Base-by-base conservation (phyloP, 768 basidiomycete species). In the Fistulinella prunicolor region DNA sequence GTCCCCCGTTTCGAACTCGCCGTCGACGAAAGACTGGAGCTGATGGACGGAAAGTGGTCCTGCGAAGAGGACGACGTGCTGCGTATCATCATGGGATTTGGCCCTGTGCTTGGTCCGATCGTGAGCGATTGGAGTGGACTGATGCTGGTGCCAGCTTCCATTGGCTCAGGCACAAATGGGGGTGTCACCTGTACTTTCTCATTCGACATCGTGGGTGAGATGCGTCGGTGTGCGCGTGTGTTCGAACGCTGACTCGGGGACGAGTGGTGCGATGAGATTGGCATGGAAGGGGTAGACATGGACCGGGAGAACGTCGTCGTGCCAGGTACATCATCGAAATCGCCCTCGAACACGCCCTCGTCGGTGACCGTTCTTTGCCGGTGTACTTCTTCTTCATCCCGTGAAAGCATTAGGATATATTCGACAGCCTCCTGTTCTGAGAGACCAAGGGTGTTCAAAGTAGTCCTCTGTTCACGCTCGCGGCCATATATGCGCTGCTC, bases 321-420 rank as follows among this genome's bases (percentile, higher is more conserved):
- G 2, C 21, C 28, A 13, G 49, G 47, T 7, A 46, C 20, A 20
- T 59, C 52, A 10, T 58, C 62, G 24, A 64, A 79, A 46, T 83
- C 79, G 17, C 68, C 76, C 47, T 78, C 77, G 50, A 82, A 83
- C 3, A 82, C 73, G 3, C 78, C 82, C 44, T 82, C 78, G 17
- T 80, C 79, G 6, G 62, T n/a, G 4, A 49, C 28, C 29, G n/a
- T 20, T 34, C 32, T 21, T 47, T 50, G 43, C 49, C 47, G 49
- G 45, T 55, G 44, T 30, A 47, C 46, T 46, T 44, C 64, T 34
- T 79, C 81, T 61, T 91, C 87, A 38, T 93, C 90, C 9, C 86
- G 81, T 53, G 88, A 91, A 54, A 92, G 75, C 88, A 92, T 92
- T 38, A 93, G 63, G 0, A 83, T 75, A 55, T 93, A 93, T 58